These are phyloP conservation scores for Kwoniella dendrophila DNA, from an alignment of 768 basidiomycete genomes.

Conservation along the genomic window DNA sequence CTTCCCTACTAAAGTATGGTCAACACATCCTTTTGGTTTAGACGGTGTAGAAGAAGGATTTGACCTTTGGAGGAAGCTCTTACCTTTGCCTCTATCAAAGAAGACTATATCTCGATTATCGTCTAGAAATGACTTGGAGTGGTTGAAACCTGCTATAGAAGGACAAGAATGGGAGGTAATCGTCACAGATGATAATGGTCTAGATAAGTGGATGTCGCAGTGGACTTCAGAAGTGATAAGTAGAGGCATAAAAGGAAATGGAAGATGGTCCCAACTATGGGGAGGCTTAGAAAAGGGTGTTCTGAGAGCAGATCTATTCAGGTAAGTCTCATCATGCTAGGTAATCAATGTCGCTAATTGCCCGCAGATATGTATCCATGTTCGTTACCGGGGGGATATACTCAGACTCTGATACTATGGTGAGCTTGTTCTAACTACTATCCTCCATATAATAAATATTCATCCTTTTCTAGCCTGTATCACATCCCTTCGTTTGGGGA, in stretches of 20 bases:
- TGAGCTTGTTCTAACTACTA: slow-evolving; percentile 1
- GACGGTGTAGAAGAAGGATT: slow-evolving; percentile 13
- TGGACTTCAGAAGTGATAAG: slow-evolving; percentile 24
- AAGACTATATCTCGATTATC: background rate
- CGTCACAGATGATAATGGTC: slow-evolving; percentile 20
- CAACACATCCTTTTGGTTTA: slow-evolving; percentile 13
- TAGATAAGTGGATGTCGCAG: slow-evolving; percentile 25
- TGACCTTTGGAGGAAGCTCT: slow-evolving; percentile 20
- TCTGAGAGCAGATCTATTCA: slow-evolving; percentile 27
- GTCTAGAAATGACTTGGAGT: background rate
- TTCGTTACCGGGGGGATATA: slow-evolving; percentile 24
- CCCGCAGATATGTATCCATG: slow-evolving; percentile 26
- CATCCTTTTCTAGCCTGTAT: slow-evolving; percentile 25
- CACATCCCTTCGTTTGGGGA: slow-evolving; percentile 35
- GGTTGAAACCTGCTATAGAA: slow-evolving; percentile 13
- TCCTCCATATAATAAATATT: background rate
- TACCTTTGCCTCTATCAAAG: slow-evolving; percentile 19
- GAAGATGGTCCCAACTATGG: slow-evolving; percentile 23
- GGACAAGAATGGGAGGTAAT: slow-evolving; percentile 27
- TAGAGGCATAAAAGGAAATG: slow-evolving; percentile 11
- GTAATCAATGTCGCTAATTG: background rate
- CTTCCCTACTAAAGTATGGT: slow-evolving; percentile 26
- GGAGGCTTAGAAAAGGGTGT: slow-evolving; percentile 21
- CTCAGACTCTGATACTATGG: slow-evolving; percentile 32
- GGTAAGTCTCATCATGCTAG: slow-evolving; percentile 1